Evolutionary conservation across 371 early-diverging fungal genomes (phyloP).

Genomic region (Mortierella sp.): DNA sequence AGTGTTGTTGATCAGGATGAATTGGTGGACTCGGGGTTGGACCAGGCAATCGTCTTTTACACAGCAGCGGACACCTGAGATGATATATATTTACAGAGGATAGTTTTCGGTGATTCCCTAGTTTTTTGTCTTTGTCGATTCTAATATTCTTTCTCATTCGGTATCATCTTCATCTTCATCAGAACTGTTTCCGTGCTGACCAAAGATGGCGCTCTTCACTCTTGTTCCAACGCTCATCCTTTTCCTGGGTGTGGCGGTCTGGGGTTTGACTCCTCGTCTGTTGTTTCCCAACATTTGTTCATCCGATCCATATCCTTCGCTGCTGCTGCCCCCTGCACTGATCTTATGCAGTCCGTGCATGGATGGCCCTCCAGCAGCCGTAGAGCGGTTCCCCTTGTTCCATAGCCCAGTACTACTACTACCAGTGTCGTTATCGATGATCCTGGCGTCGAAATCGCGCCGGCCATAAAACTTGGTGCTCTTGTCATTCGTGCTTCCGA

Average conservation of each 20-base stretch:
- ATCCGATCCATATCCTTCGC: not conserved
- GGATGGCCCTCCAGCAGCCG: not conserved
- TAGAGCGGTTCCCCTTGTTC: not conserved
- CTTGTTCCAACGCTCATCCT: conserved; percentile 21
- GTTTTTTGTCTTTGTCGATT: not conserved
- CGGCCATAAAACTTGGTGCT: conserved; percentile 48
- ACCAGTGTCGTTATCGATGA: conserved; percentile 22
- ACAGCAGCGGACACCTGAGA: no score
- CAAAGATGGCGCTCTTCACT: conserved; percentile 26
- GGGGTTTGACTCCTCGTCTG: conserved; percentile 9
- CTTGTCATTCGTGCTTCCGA: no score
- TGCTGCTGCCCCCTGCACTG: not conserved
- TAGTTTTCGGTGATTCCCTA: not conserved
- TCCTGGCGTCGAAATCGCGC: conserved; percentile 44
- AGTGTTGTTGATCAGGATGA: no score
- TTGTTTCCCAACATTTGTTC: not conserved
- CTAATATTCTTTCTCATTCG: conserved; percentile 6
- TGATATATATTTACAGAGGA: no score
- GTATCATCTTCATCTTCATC: conserved; percentile 27
- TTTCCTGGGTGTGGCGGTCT: conserved; percentile 4
- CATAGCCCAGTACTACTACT: not conserved
- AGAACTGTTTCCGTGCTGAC: conserved; percentile 3
- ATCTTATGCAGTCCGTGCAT: conserved; percentile 20
- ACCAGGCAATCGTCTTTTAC: no score
- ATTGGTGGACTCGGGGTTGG: no score